phyloP scores from a whole-genome alignment of 23 red algal genomes.

The Gracilaria gracilis region DNA sequence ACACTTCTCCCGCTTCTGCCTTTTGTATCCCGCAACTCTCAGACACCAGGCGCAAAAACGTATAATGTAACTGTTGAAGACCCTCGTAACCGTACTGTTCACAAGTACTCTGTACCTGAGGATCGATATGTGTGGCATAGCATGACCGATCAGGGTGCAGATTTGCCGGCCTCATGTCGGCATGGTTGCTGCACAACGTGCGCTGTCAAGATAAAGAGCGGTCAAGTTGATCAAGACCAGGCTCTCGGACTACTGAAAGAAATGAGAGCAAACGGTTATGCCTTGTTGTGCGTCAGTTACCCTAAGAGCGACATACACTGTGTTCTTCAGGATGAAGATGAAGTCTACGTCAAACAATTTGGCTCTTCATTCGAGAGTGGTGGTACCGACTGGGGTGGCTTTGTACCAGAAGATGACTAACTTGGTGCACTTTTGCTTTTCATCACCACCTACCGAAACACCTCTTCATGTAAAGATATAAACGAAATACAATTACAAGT shows the following conservation, averaged over 20 bases:
- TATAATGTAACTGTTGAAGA: constrained; percentile 89
- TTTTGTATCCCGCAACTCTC: neutral
- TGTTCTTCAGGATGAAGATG: constrained; percentile 93
- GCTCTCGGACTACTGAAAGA: constrained; percentile 87
- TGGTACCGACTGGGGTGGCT: constrained; percentile 93
- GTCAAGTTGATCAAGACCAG: constrained; percentile 76
- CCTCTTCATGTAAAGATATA: neutral
- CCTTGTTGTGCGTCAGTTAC: constrained; percentile 91
- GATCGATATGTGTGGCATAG: constrained; percentile 98
- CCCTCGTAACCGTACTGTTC: constrained; percentile 28
- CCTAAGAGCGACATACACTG: constrained; percentile 84
- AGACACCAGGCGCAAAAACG: constrained; percentile 60
- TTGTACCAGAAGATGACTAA: constrained; percentile 88
- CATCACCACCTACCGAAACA: neutral
- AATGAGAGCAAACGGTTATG: constrained; percentile 88
- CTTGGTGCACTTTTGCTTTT: neutral
- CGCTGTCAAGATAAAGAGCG: constrained; percentile 77
- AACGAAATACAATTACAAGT: neutral
- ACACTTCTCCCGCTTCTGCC: neutral
- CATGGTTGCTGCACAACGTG: constrained; percentile 99
- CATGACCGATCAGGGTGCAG: constrained; percentile 83
- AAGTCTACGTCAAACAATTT: constrained; percentile 97
- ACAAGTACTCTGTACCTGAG: constrained; percentile 78
- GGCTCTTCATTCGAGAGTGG: constrained; percentile 90
- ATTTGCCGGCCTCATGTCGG: constrained; percentile 88